These are phyloP conservation scores for Ampelomyces quisqualis DNA, from an alignment of 2,329 filamentous ascomycete genomes.

Conservation along the genomic window DNA sequence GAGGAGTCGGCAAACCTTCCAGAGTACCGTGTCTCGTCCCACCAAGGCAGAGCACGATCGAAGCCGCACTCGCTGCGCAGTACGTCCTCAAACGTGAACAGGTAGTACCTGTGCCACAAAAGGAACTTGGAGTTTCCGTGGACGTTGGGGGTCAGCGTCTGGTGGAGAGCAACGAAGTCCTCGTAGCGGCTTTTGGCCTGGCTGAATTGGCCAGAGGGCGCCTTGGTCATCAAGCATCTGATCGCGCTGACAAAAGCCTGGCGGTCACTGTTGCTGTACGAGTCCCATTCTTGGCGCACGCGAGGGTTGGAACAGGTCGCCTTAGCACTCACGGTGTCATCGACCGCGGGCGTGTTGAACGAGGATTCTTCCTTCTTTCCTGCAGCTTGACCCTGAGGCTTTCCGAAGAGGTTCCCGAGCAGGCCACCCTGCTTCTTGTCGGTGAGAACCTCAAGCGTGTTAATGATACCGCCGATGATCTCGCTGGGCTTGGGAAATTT, in stretches of 20 bases:
- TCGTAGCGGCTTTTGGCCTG: slow-evolving; percentile 36
- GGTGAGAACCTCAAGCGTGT: background rate
- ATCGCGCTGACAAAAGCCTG: slow-evolving; percentile 31
- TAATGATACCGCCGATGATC: background rate
- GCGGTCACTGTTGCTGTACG: slow-evolving; percentile 22
- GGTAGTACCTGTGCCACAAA: slow-evolving; percentile 49
- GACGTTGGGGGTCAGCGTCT: slow-evolving; percentile 36
- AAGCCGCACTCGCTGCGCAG: slow-evolving; percentile 49
- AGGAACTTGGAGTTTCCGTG: slow-evolving; percentile 43
- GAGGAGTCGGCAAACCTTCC: slow-evolving; percentile 31
- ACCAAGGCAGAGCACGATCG: slow-evolving; percentile 43
- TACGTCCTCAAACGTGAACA: slow-evolving; percentile 46
- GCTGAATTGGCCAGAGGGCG: slow-evolving; percentile 27
- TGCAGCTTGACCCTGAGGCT: slow-evolving; percentile 6
- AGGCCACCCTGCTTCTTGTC: background rate
- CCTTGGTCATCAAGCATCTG: slow-evolving; percentile 31
- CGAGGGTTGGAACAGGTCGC: slow-evolving; percentile 32
- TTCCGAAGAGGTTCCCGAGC: background rate
- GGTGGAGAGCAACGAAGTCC: slow-evolving; percentile 39
- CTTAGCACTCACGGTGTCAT: background rate
- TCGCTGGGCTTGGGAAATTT: slow-evolving; percentile 1
- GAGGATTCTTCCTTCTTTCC: background rate
- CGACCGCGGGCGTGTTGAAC: background rate
- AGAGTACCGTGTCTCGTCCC: slow-evolving; percentile 39
- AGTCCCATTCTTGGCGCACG: slow-evolving; percentile 38